Evolutionary conservation across 2,329 filamentous ascomycete genomes (phyloP), one percentile per base, ranked within the genome.

Genomic region (Penicillium corylophilum): DNA sequence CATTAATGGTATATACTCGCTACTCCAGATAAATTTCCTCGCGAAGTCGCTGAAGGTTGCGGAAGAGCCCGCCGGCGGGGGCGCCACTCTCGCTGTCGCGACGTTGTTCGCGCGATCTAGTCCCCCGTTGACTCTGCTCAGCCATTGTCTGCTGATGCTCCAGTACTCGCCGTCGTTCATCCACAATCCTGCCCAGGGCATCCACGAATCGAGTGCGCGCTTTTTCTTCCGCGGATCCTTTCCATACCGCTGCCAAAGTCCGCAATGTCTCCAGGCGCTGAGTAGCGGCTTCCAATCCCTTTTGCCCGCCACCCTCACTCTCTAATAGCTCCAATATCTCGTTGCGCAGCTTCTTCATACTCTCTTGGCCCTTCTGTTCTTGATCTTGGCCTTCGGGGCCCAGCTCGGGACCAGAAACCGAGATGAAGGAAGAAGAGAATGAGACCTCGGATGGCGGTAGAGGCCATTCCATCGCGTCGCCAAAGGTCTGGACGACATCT

Each of bases 381-480:
- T 84, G 88, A 62, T 83, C 87, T 55, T 88, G 81, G 59, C 80
- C 79, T 60, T 81, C 81, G 51, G 73, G 80, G 16, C 85, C 86
- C 0, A 85, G 82, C 49, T 93, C 89, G 0, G 93, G 92, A 0
- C 88, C 90, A 0, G 92, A 95, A 12, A 96, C 90, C 5, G 90
- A 95, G 42, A 96, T 84, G 65, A 96, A 91, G 0, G 89, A 91
- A 1, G 90, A 93, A 41, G 87, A 83, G 50, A 95, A 83, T 0
- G 89, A 93, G 12, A 92, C 74, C 67, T 96, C 91, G 0, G 89
- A 95, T 0, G 93, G 92, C 1, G 93, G 90, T 44, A 96, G 84
- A 1, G 90, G 88, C 81, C 95, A 97, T 62, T 95, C 88, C 89
- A 97, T 96, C 28, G 94, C 93, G 63, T 95, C 88, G 36, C 92